These are phyloP conservation scores for Ceratocystiopsis brevicomis DNA, from an alignment of 2,329 filamentous ascomycete species.

Conservation along the genomic window DNA sequence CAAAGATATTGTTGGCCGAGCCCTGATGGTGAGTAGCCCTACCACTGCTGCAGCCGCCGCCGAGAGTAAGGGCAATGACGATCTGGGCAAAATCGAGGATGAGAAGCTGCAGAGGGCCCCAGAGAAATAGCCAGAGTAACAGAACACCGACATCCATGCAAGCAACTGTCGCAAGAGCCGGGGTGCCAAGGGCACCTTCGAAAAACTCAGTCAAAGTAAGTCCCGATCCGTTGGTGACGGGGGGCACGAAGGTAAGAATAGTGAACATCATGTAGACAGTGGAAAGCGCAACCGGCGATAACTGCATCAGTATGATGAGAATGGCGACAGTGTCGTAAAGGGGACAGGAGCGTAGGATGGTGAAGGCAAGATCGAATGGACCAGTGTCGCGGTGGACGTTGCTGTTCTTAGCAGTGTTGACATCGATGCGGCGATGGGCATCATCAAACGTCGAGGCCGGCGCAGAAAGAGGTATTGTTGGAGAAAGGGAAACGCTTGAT, in stretches of 20 bases:
- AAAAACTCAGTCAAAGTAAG: conserved; percentile 81
- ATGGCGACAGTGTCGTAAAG: conserved; percentile 92
- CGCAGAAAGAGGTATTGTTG: conserved; percentile 11
- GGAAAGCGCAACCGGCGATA: conserved; percentile 73
- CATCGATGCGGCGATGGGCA: conserved; percentile 47
- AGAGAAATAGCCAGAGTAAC: conserved; percentile 71
- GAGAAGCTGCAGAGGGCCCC: conserved; percentile 72
- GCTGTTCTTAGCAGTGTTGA: conserved; percentile 48
- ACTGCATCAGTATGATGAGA: conserved; percentile 83
- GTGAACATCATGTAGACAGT: conserved; percentile 86
- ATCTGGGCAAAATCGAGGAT: conserved; percentile 81
- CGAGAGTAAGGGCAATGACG: conserved; percentile 78
- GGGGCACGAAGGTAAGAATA: conserved; percentile 78
- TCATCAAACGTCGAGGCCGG: conserved; percentile 20
- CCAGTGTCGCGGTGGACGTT: conserved; percentile 51
- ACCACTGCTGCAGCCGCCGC: conserved; percentile 40
- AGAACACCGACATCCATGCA: conserved; percentile 71
- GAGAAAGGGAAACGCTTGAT: too few species aligned
- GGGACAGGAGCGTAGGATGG: conserved; percentile 75
- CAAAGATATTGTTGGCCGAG: conserved; percentile 51
- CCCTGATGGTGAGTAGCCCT: conserved; percentile 39
- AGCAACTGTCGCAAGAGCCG: conserved; percentile 67
- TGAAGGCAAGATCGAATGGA: conserved; percentile 59
- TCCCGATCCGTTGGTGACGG: conserved; percentile 58
- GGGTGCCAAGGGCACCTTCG: conserved; percentile 68